Conservation (phyloP, 176 grass and related monocot genomes). For the Aegilops sharonensis region DNA sequence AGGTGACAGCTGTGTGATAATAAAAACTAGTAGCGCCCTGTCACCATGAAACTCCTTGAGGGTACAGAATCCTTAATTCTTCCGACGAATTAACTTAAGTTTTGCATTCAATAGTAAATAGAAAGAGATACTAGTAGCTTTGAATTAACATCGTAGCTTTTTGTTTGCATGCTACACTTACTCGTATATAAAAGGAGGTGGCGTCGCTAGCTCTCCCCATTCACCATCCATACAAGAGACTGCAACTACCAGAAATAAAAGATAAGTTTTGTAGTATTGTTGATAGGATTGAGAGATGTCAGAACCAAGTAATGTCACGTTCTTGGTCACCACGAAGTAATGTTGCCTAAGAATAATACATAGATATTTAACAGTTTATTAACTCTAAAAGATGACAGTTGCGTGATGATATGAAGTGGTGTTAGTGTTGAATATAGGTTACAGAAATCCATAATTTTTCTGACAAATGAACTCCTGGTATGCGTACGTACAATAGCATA, state of each 20-base stretch:
- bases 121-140: not conserved
- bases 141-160: too few species aligned
- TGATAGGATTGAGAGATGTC: not conserved
- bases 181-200: not conserved
- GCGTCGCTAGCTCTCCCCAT: not conserved
- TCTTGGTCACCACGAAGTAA: too few species aligned
- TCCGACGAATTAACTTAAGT: not conserved
- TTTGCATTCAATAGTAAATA: not conserved
- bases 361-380: too few species aligned
- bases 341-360: too few species aligned
- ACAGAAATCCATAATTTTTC: too few species aligned
- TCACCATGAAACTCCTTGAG: not conserved
- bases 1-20: not conserved
- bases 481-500: too few species aligned
- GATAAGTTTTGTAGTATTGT: not conserved
- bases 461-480: too few species aligned
- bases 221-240: not conserved
- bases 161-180: not conserved
- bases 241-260: not conserved
- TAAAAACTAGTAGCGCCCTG: not conserved
- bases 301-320: too few species aligned
- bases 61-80: not conserved
- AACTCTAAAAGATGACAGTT: too few species aligned
- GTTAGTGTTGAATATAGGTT: too few species aligned
- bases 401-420: too few species aligned